Evolutionary conservation across 805 yeast genomes (phyloP).

Genomic region (Kodamaea neixiangensis): DNA sequence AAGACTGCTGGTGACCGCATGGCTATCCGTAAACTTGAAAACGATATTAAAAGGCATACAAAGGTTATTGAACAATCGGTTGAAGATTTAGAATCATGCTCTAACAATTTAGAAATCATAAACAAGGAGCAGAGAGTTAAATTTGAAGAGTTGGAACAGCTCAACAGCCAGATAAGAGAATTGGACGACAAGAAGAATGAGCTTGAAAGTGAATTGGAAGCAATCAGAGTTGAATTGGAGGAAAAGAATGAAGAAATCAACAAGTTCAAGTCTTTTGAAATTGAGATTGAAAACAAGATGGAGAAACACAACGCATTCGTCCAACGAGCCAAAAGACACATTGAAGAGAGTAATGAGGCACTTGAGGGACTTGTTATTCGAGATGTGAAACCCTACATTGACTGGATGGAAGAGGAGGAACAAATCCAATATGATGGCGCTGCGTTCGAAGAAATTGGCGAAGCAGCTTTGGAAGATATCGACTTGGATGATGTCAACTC

Average conservation of each 20-base stretch:
- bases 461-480: slow-evolving; percentile 51
- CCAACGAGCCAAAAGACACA: slow-evolving; percentile 40
- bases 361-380: slow-evolving; percentile 50
- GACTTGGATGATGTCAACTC: slow-evolving; percentile 50
- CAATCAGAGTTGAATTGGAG: slow-evolving; percentile 25
- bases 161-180: slow-evolving; percentile 30
- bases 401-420: slow-evolving; percentile 50
- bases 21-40: slow-evolving; percentile 59
- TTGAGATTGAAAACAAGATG: slow-evolving; percentile 63
- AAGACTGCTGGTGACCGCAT: slow-evolving; percentile 59
- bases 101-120: slow-evolving; percentile 25
- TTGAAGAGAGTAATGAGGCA: slow-evolving; percentile 38
- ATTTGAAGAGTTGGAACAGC: slow-evolving; percentile 33
- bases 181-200: slow-evolving; percentile 43
- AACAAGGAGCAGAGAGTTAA: slow-evolving; percentile 21
- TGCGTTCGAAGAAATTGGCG: slow-evolving; percentile 45
- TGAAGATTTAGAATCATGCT: slow-evolving; percentile 41
- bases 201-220: slow-evolving; percentile 41
- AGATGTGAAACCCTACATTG: slow-evolving; percentile 52
- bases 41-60: slow-evolving; percentile 57
- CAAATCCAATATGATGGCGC: slow-evolving; percentile 35
- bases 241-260: slow-evolving; percentile 50
- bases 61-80: slow-evolving; percentile 50
- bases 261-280: slow-evolving; percentile 61
- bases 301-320: slow-evolving; percentile 53